Evolutionary conservation across 108 stramenopile genomes (phyloP), one percentile per base, ranked within the genome.

Genomic region (Hondaea fermentalgiana): DNA sequence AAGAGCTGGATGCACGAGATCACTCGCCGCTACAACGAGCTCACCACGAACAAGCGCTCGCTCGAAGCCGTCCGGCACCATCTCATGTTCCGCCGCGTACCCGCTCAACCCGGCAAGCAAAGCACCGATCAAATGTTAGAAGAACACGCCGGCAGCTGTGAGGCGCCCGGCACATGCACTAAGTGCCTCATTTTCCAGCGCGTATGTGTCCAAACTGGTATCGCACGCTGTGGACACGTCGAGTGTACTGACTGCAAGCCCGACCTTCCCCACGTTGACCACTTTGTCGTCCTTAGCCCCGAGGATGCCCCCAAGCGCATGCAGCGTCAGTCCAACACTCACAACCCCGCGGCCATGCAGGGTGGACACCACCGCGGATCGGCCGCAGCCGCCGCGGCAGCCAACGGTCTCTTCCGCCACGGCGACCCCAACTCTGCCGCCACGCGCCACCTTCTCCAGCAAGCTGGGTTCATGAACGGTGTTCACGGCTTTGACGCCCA

Each of bases 1-100:
- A 83, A 83, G 76, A 25, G 23, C 25, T 83, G 76, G 76, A 83
- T 83, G 76, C 76, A 83, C 76, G 76, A 83, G 51, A 83, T 83
- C 51, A 53, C 76, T 0, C 76, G 51, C 49, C 12, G 76, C 10
- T 83, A 83, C 76, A 83, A 83, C 76, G 49, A 83, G 28, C 45
- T 21, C 23, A 53, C 51, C 25, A 2, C 14, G n/a, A 53, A 83
- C 17, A 83, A 83, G 76, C 76, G 76, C 45, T 83, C 76, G 0
- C 51, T 83, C 49, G 76, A 83, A 45, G 76, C 76, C 45, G 51
- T 83, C 4, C 45, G 76, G 14, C 76, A 83, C 51, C 76, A 83
- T 83, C 76, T 83, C 51, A 83, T 83, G 76, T 83, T 83, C 76
- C 76, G 76, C 76, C 14, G 64, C 0, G 25, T 69, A 28, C 45